Base-by-base conservation (phyloP, 345 rosid species). In the Ricinus communis region DNA sequence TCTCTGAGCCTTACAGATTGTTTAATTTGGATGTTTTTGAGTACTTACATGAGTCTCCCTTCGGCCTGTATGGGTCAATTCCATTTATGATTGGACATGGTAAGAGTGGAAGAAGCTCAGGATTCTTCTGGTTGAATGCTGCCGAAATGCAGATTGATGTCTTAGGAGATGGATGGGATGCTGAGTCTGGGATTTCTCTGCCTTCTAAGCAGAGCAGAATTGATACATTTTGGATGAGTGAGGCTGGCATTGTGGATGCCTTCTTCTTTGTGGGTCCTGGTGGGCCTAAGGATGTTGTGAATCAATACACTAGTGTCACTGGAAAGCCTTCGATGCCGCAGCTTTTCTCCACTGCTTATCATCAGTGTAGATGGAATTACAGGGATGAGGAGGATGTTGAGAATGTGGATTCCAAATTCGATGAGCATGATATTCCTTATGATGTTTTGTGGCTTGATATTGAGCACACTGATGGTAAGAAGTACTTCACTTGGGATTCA, bases 61-160 rank as follows among this genome's bases (percentile, higher is more conserved):
- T 96, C 66, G 99, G 99, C 45, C 82, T 96, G 40, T 96, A 96
- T 65, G 99, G 99, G 4, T 83, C 99, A 1, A 91, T 93, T 21
- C 99, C 99, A 0, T 88, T 96, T 73, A 96, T 96, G 99, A 81
- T 93, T 69, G 87, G 95, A 0, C 99, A 91, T 46, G 93, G 98
- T 19, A 89, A 90, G 77, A 80, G 77, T 0, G 90, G 96, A 9
- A 87, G 81, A 72, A 87, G 83, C 64, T 85, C 87, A 0, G 99
- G 99, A 0, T 93, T 96, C 73, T 93, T 96, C 77, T 96, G 99
- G 99, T 69, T 96, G 75, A 96, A 96, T 78, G 96, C 98, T 24
- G 99, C 99, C 0, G 99, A 96, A 77, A 96, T 96, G 99, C 98
- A 96, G 84, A 93, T 96, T 81, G 99, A 96, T 83, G 98, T 96